These are phyloP conservation scores for Candida nemodendra DNA, from an alignment of 805 yeast genomes.

Conservation along the genomic window DNA sequence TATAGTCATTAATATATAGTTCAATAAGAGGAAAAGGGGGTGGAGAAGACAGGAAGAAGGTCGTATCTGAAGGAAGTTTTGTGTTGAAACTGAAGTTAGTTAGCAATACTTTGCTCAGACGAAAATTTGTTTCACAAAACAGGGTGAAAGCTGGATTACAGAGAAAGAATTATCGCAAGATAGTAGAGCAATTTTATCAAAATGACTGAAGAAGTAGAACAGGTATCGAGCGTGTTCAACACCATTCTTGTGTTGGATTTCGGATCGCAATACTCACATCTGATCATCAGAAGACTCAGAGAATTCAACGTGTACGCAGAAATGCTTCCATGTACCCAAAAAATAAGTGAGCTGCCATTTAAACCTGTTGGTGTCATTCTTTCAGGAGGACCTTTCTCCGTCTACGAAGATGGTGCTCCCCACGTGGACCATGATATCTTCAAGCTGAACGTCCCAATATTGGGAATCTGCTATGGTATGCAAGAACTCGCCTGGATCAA, in stretches of 20 bases:
- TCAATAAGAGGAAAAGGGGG: too few relatives aligned
- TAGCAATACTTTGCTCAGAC: too few relatives aligned
- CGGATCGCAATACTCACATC: conserved; percentile 97
- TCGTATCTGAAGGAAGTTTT: too few relatives aligned
- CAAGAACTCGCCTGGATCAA: conserved; percentile 98
- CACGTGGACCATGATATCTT: conserved; percentile 95
- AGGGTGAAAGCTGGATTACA: too few relatives aligned
- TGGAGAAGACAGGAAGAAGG: too few relatives aligned
- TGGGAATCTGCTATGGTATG: conserved; percentile 99
- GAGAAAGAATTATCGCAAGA: too few relatives aligned
- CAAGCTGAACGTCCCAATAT: conserved; percentile 86
- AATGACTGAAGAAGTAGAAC: conserved; percentile 29
- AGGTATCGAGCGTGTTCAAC: conserved; percentile 89
- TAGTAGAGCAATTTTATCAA: too few relatives aligned
- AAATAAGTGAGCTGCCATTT: conserved; percentile 88
- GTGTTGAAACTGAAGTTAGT: too few relatives aligned
- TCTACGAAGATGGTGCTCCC: conserved; percentile 92
- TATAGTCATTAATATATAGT: too few relatives aligned
- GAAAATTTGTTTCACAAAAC: too few relatives aligned
- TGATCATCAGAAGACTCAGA: conserved; percentile 95
- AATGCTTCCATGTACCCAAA: conserved; percentile 99
- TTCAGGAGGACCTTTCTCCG: conserved; percentile 98
- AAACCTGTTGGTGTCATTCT: conserved; percentile 94
- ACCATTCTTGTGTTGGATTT: conserved; percentile 96
- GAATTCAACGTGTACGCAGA: conserved; percentile 98